phyloP scores from a whole-genome alignment of 2,329 filamentous ascomycete species.

The Colletotrichum musicola region DNA sequence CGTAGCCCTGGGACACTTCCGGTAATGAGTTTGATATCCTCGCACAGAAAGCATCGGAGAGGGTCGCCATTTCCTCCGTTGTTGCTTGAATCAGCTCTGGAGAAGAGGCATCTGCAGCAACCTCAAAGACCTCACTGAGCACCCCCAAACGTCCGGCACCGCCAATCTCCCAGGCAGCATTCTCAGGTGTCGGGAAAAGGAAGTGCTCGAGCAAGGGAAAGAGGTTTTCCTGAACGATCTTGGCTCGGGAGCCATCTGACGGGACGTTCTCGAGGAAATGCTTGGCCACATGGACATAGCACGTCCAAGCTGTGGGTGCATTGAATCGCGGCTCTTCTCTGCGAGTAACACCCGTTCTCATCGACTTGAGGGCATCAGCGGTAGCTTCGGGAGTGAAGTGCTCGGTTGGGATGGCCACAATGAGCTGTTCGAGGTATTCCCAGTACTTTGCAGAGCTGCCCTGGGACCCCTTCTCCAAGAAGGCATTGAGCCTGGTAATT shows the following conservation, averaged over 20 bases:
- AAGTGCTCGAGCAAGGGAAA: conserved; percentile 69
- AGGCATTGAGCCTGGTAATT: conserved; percentile 72
- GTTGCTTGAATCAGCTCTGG: conserved; percentile 62
- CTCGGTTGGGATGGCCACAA: conserved; percentile 69
- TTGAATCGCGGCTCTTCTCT: conserved; percentile 82
- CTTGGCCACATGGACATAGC: conserved; percentile 76
- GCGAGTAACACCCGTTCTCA: conserved; percentile 77
- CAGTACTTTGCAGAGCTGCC: conserved; percentile 80
- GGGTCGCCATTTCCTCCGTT: conserved; percentile 69
- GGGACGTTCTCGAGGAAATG: conserved; percentile 63
- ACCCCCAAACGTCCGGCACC: conserved; percentile 50
- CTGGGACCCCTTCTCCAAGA: conserved; percentile 87
- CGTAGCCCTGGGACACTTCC: conserved; percentile 83
- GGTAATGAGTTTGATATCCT: conserved; percentile 81
- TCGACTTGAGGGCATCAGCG: conserved; percentile 72
- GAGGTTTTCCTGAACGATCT: conserved; percentile 62
- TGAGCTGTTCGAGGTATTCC: conserved; percentile 73
- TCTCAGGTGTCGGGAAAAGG: conserved; percentile 59
- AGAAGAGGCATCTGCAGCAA: conserved; percentile 56
- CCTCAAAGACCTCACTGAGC: conserved; percentile 61
- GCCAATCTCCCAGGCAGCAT: conserved; percentile 46
- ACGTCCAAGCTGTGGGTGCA: conserved; percentile 77
- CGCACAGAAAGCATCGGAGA: conserved; percentile 73
- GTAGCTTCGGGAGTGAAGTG: conserved; percentile 62
- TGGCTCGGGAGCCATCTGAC: conserved; percentile 57